Evolutionary conservation across 345 rosid genomes (phyloP).

Genomic region (Raphanus sativus): DNA sequence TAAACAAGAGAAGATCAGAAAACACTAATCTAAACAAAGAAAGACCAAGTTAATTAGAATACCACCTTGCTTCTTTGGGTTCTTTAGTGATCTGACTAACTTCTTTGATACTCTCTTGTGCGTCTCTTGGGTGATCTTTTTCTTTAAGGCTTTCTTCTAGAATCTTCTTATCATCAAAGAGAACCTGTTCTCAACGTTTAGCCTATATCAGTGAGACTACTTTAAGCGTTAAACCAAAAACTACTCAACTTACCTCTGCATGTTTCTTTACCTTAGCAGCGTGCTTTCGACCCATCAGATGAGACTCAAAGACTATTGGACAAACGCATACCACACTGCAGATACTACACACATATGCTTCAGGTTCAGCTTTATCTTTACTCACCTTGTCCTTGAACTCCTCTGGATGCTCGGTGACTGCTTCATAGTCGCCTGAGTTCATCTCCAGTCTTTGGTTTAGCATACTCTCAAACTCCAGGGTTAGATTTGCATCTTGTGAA

Average conservation of each 20-base stretch:
- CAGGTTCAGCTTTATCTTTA: background rate
- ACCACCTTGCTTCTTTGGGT: background rate
- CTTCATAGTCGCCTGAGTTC: background rate
- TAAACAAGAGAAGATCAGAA: background rate
- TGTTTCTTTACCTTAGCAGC: conserved; percentile 2
- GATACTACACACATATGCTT: conserved; percentile 7
- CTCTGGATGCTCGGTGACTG: background rate
- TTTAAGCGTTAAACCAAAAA: background rate
- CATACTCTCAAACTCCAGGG: background rate
- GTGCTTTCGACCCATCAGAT: background rate
- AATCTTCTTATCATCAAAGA: conserved; percentile 15
- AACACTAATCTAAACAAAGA: background rate
- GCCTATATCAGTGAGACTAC: background rate
- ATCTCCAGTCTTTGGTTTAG: background rate
- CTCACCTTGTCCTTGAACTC: background rate
- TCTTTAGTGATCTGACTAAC: background rate
- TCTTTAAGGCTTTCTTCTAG: conserved; percentile 18
- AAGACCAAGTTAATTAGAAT: background rate
- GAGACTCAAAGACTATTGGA: conserved; percentile 8
- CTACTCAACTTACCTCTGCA: background rate
- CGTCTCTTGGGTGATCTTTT: background rate
- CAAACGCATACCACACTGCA: conserved; percentile 2
- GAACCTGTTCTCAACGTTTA: conserved; percentile 8
- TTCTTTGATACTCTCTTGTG: background rate
- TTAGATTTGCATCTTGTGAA: background rate